Conservation (phyloP, 2,329 filamentous ascomycete species). For the Penicillium decumbens region DNA sequence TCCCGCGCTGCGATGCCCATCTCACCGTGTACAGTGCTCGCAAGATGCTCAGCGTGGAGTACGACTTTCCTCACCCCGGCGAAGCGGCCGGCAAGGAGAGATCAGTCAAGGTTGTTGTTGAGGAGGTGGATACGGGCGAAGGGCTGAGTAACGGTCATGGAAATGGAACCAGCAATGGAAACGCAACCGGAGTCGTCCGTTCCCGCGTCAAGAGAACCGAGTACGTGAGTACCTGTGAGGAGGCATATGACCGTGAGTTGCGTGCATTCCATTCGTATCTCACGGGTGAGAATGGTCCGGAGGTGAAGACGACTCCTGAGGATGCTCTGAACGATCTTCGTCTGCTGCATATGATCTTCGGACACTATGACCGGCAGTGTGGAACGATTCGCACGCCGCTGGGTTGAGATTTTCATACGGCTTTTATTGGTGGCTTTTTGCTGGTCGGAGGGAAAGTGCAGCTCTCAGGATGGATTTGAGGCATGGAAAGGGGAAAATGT, state of each 20-base stretch:
- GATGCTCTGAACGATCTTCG: slow-evolving; percentile 39
- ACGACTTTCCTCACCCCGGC: slow-evolving; percentile 51
- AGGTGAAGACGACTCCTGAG: slow-evolving; percentile 32
- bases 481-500: neutral
- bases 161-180: neutral
- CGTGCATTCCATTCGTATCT: slow-evolving; percentile 36
- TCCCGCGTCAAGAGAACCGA: slow-evolving; percentile 23
- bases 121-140: slow-evolving; percentile 27
- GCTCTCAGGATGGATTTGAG: neutral
- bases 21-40: slow-evolving; percentile 48
- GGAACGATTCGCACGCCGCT: slow-evolving; percentile 34
- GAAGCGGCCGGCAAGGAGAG: slow-evolving; percentile 46
- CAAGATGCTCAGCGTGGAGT: slow-evolving; percentile 54
- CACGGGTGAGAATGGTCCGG: slow-evolving; percentile 9
- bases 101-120: slow-evolving; percentile 46
- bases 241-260: slow-evolving; percentile 37
- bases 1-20: slow-evolving; percentile 44
- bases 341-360: slow-evolving; percentile 33
- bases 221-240: slow-evolving; percentile 33
- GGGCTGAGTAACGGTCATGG: slow-evolving; percentile 7
- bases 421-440: neutral
- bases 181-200: neutral
- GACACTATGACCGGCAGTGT: slow-evolving; percentile 35
- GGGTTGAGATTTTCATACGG: slow-evolving; percentile 15
- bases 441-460: neutral